phyloP scores from a whole-genome alignment of 192 early-diverging fungal genomes.

The Coemansia sp. region DNA sequence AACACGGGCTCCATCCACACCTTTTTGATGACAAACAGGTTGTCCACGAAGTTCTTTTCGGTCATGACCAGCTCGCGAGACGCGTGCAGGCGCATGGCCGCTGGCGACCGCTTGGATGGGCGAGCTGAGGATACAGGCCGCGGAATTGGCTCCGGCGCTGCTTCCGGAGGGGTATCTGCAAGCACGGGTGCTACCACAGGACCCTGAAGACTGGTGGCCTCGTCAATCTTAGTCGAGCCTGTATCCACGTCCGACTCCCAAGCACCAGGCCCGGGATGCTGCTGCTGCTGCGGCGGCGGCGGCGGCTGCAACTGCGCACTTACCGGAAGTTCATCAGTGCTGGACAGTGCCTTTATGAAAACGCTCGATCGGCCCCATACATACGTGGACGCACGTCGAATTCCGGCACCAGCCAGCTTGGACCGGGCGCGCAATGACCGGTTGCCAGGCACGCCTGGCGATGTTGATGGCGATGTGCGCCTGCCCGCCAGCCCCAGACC shows the following conservation, averaged over 20 bases:
- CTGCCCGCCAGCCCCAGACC: neutral
- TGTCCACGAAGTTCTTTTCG: slow-evolving; percentile 53
- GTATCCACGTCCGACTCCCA: slow-evolving; percentile 16
- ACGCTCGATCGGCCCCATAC: slow-evolving; percentile 47
- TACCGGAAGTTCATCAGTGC: slow-evolving; percentile 36
- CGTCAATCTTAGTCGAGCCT: slow-evolving; percentile 23
- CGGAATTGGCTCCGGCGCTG: neutral
- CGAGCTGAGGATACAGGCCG: neutral
- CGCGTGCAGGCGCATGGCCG: slow-evolving; percentile 46
- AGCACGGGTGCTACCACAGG: neutral
- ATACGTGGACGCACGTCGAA: slow-evolving; percentile 46
- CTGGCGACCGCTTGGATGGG: slow-evolving; percentile 21
- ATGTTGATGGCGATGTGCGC: neutral
- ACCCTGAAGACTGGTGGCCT: neutral
- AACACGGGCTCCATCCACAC: slow-evolving; percentile 54
- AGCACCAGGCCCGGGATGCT: neutral
- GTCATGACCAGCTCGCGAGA: slow-evolving; percentile 49
- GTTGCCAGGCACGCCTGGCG: slow-evolving; percentile 10
- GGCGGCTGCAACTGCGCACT: neutral
- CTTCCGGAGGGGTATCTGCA: neutral
- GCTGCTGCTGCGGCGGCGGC: neutral
- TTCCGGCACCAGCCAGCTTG: slow-evolving; percentile 35
- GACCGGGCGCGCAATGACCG: slow-evolving; percentile 39
- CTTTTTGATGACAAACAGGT: slow-evolving; percentile 51
- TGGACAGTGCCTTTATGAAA: slow-evolving; percentile 41